Conservation (phyloP, 352 stramenopile genomes). For the Achlya hypogyna region DNA sequence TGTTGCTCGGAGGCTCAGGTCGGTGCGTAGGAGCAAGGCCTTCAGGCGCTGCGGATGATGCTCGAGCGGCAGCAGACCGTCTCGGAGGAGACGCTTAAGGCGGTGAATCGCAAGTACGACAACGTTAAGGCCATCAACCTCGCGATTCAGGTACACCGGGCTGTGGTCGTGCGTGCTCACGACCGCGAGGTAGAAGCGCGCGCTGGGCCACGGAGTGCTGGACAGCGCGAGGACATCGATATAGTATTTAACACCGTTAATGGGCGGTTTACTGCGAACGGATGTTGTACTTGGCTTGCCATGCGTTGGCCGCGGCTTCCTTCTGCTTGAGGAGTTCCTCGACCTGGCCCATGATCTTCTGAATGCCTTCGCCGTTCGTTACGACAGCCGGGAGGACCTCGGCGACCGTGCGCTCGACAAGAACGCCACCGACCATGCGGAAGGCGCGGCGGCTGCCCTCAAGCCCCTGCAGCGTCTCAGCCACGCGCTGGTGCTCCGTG, state of each 20-base stretch:
- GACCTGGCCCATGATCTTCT: constrained; percentile 63
- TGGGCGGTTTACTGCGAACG: constrained; percentile 23
- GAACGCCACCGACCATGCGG: constrained; percentile 92
- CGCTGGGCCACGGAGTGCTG: neutral
- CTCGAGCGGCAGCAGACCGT: constrained; percentile 58
- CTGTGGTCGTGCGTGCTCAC: neutral
- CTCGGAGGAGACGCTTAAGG: constrained; percentile 61
- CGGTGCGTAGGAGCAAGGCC: constrained; percentile 43
- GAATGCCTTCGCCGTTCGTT: constrained; percentile 69
- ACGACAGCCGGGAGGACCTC: constrained; percentile 91
- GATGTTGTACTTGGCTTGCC: constrained; percentile 33
- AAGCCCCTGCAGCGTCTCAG: constrained; percentile 68
- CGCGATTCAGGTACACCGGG: constrained; percentile 44
- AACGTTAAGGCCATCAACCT: constrained; percentile 76
- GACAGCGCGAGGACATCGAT: too few species aligned
- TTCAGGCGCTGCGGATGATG: constrained; percentile 49
- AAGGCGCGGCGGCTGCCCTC: constrained; percentile 83
- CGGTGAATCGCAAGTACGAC: constrained; percentile 60
- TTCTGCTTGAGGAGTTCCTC: constrained; percentile 79
- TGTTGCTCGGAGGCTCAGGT: neutral
- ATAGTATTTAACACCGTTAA: neutral
- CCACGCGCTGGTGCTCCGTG: constrained; percentile 75
- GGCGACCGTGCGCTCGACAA: constrained; percentile 94
- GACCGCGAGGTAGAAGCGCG: neutral
- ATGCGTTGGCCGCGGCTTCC: constrained; percentile 70